Percentiles rank a stretch among this genome's conserved stretches.
phyloP scores from a whole-genome alignment of 805 yeast genomes.

The Teunomyces lycoperdinae region DNA sequence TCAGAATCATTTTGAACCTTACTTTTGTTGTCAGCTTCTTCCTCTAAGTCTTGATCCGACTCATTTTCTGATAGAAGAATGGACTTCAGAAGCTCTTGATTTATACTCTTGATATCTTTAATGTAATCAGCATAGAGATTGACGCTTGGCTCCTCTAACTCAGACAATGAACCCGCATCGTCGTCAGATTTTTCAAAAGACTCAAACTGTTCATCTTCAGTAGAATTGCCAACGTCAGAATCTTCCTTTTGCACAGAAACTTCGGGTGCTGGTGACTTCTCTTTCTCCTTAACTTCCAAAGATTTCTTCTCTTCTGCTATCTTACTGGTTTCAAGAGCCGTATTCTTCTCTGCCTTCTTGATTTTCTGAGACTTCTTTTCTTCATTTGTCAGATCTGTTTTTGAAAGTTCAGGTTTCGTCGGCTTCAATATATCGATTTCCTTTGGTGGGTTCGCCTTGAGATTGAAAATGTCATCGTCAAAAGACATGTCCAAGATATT shows the following conservation, averaged over 20 bases:
- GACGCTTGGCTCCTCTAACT: neutral
- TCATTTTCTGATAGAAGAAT: neutral
- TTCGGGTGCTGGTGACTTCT: neutral
- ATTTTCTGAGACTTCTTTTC: too few relatives aligned
- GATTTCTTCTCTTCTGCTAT: constrained; percentile 3
- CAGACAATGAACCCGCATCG: constrained; percentile 1
- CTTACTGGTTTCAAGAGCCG: too few relatives aligned
- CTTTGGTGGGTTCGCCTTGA: neutral
- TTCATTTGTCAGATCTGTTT: too few relatives aligned
- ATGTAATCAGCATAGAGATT: constrained; percentile 13
- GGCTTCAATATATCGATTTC: neutral
- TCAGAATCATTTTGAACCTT: neutral
- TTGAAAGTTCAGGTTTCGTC: constrained; percentile 2
- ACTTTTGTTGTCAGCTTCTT: neutral
- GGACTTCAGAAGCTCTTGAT: constrained; percentile 12
- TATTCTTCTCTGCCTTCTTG: too few relatives aligned
- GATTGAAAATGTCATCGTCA: constrained; percentile 9
- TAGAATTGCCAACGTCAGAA: neutral
- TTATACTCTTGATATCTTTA: constrained; percentile 16
- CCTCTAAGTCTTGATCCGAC: neutral
- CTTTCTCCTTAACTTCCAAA: neutral
- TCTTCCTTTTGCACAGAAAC: neutral
- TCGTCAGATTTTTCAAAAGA: neutral
- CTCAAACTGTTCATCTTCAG: neutral
- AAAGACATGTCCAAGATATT: constrained; percentile 12